Evolutionary conservation across 2,329 filamentous ascomycete species (phyloP).

Genomic region (Xylaria sp.): DNA sequence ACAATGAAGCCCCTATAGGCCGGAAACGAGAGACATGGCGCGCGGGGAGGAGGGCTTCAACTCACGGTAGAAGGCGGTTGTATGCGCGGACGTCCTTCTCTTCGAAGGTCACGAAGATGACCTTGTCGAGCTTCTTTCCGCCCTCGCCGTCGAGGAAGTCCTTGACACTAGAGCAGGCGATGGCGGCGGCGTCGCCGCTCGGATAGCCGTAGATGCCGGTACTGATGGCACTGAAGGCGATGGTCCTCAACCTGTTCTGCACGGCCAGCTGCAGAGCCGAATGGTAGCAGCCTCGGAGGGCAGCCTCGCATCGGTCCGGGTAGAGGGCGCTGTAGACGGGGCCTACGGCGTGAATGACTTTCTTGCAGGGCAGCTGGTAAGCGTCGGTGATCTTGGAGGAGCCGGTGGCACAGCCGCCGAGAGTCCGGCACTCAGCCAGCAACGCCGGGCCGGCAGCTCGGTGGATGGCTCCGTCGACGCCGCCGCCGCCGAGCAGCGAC

Average conservation of each 20-base stretch:
- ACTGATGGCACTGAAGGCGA: conserved; percentile 87
- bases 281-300: conserved; percentile 74
- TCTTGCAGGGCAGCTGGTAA: conserved; percentile 78
- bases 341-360: conserved; percentile 91
- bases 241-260: conserved; percentile 70
- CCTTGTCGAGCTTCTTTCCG: conserved; percentile 69
- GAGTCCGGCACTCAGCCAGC: conserved; percentile 73
- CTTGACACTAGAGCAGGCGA: conserved; percentile 72
- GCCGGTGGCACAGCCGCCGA: conserved; percentile 81
- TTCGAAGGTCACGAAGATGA: conserved; percentile 89
- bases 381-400: conserved; percentile 84
- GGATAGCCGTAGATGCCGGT: conserved; percentile 94
- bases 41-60: conserved; percentile 42
- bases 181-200: conserved; percentile 74
- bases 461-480: conserved; percentile 91
- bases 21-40: not conserved
- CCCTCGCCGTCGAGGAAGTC: conserved; percentile 62
- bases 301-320: conserved; percentile 55
- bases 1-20: not conserved
- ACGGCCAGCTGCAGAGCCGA: conserved; percentile 78
- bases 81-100: conserved; percentile 82
- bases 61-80: conserved; percentile 77
- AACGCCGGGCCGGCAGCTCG: conserved; percentile 78
- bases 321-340: conserved; percentile 72
- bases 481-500: conserved; percentile 84